These are phyloP conservation scores for Phytophthora litchii DNA, from an alignment of 352 stramenopile genomes.

Conservation along the genomic window DNA sequence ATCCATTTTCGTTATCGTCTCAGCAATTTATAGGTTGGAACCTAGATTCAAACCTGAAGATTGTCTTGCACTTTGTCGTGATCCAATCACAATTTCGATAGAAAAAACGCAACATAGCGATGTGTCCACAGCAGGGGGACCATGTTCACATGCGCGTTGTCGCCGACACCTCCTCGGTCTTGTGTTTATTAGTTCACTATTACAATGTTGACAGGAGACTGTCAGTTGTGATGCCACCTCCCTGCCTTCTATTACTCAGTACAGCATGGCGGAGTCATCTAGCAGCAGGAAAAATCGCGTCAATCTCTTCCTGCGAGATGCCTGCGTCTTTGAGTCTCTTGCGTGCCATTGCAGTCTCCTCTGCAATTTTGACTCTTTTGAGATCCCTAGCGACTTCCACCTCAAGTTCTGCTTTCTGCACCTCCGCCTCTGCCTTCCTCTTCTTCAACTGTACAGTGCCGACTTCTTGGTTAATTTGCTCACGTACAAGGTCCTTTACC, in stretches of 20 bases:
- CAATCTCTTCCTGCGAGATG: constrained; percentile 38
- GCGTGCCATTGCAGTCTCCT: constrained; percentile 36
- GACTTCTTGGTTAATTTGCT: constrained; percentile 30
- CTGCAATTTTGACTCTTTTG: constrained; percentile 36
- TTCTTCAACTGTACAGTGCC: constrained; percentile 24
- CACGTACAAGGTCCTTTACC: constrained; percentile 27
- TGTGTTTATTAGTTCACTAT: constrained; percentile 17
- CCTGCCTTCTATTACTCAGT: constrained; percentile 5
- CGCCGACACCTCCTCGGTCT: constrained; percentile 6
- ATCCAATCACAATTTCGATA: constrained; percentile 36
- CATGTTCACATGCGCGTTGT: constrained; percentile 4
- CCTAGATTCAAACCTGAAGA: too few species aligned
- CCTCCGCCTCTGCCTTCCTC: constrained; percentile 35
- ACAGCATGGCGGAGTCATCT: constrained; percentile 10
- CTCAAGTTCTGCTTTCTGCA: constrained; percentile 38
- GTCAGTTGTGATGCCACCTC: neutral
- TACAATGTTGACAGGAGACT: constrained; percentile 25
- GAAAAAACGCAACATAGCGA: constrained; percentile 2
- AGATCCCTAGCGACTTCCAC: constrained; percentile 37
- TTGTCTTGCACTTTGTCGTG: constrained; percentile 19
- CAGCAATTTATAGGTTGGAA: too few species aligned
- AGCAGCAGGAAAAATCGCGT: constrained; percentile 29
- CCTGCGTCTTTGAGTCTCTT: constrained; percentile 42
- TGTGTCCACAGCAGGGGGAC: neutral
- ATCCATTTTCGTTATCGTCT: too few species aligned